A percentile compares a stretch with the other conserved stretches of the same genome.
Evolutionary conservation across 768 basidiomycete species (phyloP).

Genomic region (Hortiboletus flavorubellus): DNA sequence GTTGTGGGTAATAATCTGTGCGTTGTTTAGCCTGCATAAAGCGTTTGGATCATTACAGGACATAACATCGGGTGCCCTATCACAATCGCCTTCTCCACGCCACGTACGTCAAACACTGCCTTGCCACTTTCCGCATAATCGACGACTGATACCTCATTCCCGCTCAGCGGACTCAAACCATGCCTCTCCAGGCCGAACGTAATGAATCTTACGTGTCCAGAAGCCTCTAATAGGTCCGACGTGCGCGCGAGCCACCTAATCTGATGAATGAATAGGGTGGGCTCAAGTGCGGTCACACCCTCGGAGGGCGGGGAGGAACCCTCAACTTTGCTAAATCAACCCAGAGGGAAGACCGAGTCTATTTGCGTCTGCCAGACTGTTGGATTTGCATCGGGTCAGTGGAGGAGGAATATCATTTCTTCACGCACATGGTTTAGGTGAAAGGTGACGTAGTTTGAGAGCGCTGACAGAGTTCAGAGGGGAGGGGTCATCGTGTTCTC

Average conservation of each 20-base stretch:
- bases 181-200: slow-evolving; percentile 11
- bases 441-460: neutral
- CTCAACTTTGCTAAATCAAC: slow-evolving; percentile 1
- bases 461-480: neutral
- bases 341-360: slow-evolving; percentile 6
- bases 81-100: slow-evolving; percentile 2
- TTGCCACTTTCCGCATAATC: slow-evolving; percentile 10
- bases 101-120: slow-evolving; percentile 13
- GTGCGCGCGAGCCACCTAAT: slow-evolving; percentile 1
- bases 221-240: slow-evolving; percentile 9
- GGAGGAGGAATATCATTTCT: neutral
- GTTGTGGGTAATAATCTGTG: neutral
- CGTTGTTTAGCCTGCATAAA: neutral
- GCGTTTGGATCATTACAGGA: neutral
- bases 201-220: slow-evolving; percentile 13
- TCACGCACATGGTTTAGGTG: neutral
- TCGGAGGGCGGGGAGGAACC: neutral
- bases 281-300: neutral
- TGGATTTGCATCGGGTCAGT: neutral
- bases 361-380: slow-evolving; percentile 3
- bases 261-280: slow-evolving; percentile 6
- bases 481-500: neutral
- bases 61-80: slow-evolving; percentile 7
- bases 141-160: slow-evolving; percentile 11
- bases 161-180: slow-evolving; percentile 11